Evolutionary conservation across 257 asterid species (phyloP), one percentile per base, ranked within the genome.

Genomic region (Gynochthodes officinalis): DNA sequence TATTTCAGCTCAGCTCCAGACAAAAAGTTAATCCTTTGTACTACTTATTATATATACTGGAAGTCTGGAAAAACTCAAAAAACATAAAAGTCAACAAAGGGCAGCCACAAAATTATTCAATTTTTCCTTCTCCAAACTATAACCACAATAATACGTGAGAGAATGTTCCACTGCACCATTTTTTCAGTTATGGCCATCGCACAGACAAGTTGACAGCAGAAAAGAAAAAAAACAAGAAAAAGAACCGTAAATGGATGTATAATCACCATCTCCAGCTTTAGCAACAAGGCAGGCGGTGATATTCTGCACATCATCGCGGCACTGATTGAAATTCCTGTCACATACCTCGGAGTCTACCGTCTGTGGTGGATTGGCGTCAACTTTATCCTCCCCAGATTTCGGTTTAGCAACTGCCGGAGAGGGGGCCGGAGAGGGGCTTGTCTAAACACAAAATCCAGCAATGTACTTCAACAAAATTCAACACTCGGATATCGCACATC

Each of bases 231-330:
- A 54, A 44, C 5, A 12, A 50, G 18, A 35, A 52, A 57, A 59
- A 13, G 70, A 48, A 39, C 14, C n/a, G 19, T 37, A 64, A 64
- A 11, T 6, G 7, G 25, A 39, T 9, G 33, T 19, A 61, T 33
- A 40, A 28, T 64, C 72, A 88, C 90, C 88, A 33, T 74, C 67
- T 73, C 78, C 81, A 44, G 69, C 73, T 67, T 48, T 35, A 53
- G 85, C 84, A 27, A 88, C 83, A 16, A 83, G 71, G 71, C 96
- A 88, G n/a, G 90, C 89, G 42, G 83, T 83, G 69, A 89, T 48
- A 46, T 60, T 75, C 76, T 63, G 74, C 71, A 69, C 80, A 78
- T 73, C 79, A 61, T 83, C 60, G 53, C 32, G 78, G 76, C 96
- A 89, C 80, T 83, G 78, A 44, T 69, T 60, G 50, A 60, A 42